Percentiles rank a stretch among this genome's conserved stretches.
Conservation (phyloP, 1,284 basidiomycete genomes). For the Omphalotus olearius region DNA sequence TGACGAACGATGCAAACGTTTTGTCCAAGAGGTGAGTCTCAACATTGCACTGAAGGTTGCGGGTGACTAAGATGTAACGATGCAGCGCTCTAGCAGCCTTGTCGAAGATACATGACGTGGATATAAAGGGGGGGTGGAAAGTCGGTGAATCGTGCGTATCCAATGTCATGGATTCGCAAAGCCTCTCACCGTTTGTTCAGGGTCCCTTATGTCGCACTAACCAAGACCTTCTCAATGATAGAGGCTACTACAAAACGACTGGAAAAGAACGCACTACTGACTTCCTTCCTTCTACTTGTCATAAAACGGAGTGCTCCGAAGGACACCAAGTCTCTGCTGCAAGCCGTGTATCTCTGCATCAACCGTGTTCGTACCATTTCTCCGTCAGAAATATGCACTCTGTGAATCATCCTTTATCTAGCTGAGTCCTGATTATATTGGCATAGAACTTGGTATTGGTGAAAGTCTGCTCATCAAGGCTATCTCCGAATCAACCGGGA, state of each 20-base stretch:
- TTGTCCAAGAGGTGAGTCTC: slow-evolving; percentile 58
- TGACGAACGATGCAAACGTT: slow-evolving; percentile 27
- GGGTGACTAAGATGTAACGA: slow-evolving; percentile 1
- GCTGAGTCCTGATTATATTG: slow-evolving; percentile 94
- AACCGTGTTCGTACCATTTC: slow-evolving; percentile 67
- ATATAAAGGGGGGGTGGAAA: slow-evolving; percentile 85
- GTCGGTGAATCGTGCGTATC: slow-evolving; percentile 73
- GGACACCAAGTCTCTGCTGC: slow-evolving; percentile 71
- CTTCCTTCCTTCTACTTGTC: slow-evolving; percentile 85
- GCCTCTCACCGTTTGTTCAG: slow-evolving; percentile 36
- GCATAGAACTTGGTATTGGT: slow-evolving; percentile 95
- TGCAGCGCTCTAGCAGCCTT: slow-evolving; percentile 69
- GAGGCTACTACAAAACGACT: slow-evolving; percentile 95
- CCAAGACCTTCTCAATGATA: slow-evolving; percentile 86
- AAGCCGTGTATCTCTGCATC: slow-evolving; percentile 94
- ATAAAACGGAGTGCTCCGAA: slow-evolving; percentile 78
- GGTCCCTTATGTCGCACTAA: slow-evolving; percentile 91
- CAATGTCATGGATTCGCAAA: not conserved
- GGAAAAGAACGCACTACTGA: slow-evolving; percentile 89
- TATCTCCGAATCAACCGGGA: slow-evolving; percentile 91
- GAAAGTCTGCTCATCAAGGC: slow-evolving; percentile 95
- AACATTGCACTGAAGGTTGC: not conserved
- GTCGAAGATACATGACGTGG: slow-evolving; percentile 64
- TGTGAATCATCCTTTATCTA: slow-evolving; percentile 28
- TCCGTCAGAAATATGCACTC: not conserved